Conservation (phyloP, 805 yeast genomes). For the Candida bentonensis region DNA sequence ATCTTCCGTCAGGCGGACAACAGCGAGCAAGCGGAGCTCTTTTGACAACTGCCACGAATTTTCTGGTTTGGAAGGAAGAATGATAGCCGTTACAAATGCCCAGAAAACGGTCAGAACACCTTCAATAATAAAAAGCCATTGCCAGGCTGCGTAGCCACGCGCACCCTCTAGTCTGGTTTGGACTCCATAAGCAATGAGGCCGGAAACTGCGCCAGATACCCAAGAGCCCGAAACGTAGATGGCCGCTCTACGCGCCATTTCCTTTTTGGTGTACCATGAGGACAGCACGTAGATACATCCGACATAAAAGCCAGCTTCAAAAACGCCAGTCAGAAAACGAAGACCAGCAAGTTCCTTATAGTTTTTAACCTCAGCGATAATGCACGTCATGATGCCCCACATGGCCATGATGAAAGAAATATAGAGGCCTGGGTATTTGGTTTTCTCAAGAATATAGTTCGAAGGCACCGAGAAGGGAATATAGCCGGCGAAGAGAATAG, state of each 20-base stretch:
- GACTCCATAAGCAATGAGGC: slow-evolving; percentile 25
- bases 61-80: slow-evolving; percentile 11
- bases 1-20: slow-evolving; percentile 25
- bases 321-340: slow-evolving; percentile 27
- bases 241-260: slow-evolving; percentile 26
- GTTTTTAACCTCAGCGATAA: slow-evolving; percentile 22
- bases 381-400: slow-evolving; percentile 23
- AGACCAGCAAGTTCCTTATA: slow-evolving; percentile 21
- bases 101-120: slow-evolving; percentile 34
- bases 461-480: slow-evolving; percentile 27
- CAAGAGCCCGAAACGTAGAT: slow-evolving; percentile 25
- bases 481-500: slow-evolving; percentile 23
- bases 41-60: slow-evolving; percentile 33
- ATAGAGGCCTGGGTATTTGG: slow-evolving; percentile 25
- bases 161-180: slow-evolving; percentile 25
- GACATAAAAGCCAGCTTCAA: slow-evolving; percentile 32
- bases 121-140: slow-evolving; percentile 43
- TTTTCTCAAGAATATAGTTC: slow-evolving; percentile 19
- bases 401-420: slow-evolving; percentile 21
- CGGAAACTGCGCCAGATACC: slow-evolving; percentile 25
- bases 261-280: slow-evolving; percentile 23
- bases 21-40: slow-evolving; percentile 31
- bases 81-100: slow-evolving; percentile 25
- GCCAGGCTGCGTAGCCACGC: slow-evolving; percentile 34
- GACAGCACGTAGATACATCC: slow-evolving; percentile 23